Evolutionary conservation across 2,329 filamentous ascomycete species (phyloP).

Genomic region (Aspergillus amoenus): DNA sequence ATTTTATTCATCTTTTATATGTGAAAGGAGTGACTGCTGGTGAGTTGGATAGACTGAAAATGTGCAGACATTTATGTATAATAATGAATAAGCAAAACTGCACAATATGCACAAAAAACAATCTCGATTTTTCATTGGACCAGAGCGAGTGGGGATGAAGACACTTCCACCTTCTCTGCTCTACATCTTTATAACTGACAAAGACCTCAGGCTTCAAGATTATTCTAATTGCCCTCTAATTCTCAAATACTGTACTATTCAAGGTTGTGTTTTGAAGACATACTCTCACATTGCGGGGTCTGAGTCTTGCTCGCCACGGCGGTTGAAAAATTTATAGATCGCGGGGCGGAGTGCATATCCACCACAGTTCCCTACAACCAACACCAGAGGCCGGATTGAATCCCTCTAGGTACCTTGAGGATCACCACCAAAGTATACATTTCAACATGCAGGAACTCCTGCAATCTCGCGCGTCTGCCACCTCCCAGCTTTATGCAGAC

Average conservation of each 20-base stretch:
- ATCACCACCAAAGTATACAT: not conserved
- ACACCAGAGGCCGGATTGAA: not conserved
- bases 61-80: not conserved
- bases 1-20: too few species aligned
- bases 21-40: too few species aligned
- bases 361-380: not conserved
- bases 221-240: not conserved
- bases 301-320: not conserved
- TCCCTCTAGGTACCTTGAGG: not conserved
- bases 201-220: not conserved
- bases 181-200: not conserved
- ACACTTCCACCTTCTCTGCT: not conserved
- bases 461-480: conserved; percentile 56
- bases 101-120: not conserved
- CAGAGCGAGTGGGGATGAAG: not conserved
- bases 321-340: not conserved
- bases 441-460: conserved; percentile 21
- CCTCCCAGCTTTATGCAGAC: conserved; percentile 41
- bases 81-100: not conserved
- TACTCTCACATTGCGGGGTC: not conserved
- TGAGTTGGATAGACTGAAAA: not conserved
- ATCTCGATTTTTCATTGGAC: not conserved
- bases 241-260: not conserved
- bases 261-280: not conserved
- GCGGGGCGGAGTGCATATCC: not conserved